Evolutionary conservation across 2,329 filamentous ascomycete genomes (phyloP), one percentile per base, ranked within the genome.

Genomic region (Clarireedia sp.): DNA sequence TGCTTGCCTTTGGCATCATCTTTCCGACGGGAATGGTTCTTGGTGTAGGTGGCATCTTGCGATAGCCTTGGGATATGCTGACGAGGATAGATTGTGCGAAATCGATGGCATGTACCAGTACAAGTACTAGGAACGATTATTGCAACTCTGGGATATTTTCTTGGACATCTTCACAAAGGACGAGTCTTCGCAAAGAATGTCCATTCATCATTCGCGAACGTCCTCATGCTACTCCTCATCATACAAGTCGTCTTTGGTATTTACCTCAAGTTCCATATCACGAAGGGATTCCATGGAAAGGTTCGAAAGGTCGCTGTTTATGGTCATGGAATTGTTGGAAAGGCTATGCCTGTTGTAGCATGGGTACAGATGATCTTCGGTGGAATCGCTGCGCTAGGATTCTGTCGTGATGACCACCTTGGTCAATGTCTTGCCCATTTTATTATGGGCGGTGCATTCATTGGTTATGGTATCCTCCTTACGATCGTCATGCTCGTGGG

Each of bases 361-460:
- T 99, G 94, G 94, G 79, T 85, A 5, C 94, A 99, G 75, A 95
- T 99, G 84, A 70, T 99, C 6, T 96, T 99, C 71, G 94, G 94
- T 50, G 94, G 90, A 40, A 96, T 99, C 66, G 92, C 92, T 0
- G 79, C 88, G 3, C 77, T 96, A 55, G 94, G 94, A 21, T 97
- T 96, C 75, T 99, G 94, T 71, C 87, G 90, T 62, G 90, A 79
- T 53, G 91, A 97, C 56, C 92, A 99, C 68, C 71, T 90, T 1
- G 92, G 91, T 33, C 94, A 99, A 71, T 99, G 94, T 72, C 74
- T 89, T 43, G 94, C 94, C 1, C 94, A 99, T 71, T 99, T 97
- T 72, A 99, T 97, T 71, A 99, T 99, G 94, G 94, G 94, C 45
- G 87, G 88, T 63, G 91, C 92, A 1, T 99, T 99, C 69, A 92